A percentile compares a stretch with the other conserved stretches of the same genome.
Evolutionary conservation across 2,329 filamentous ascomycete genomes (phyloP).

Genomic region (Penicillium sp.): DNA sequence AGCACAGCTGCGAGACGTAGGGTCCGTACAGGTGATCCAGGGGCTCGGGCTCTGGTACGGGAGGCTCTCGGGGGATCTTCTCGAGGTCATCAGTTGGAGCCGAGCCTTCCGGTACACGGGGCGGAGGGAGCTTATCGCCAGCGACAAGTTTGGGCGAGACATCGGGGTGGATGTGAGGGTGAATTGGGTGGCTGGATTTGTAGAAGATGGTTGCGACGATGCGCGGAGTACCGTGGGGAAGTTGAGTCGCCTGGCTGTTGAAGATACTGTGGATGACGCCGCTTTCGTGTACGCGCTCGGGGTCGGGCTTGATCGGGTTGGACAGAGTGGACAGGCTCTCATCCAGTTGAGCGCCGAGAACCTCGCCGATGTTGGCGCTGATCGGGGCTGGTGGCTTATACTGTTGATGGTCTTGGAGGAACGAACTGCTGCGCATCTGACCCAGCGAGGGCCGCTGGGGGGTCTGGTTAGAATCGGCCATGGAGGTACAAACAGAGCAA

Average conservation of each 20-base stretch:
- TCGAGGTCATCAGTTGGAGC: constrained; percentile 56
- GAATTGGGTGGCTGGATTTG: constrained; percentile 47
- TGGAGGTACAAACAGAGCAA: constrained; percentile 13
- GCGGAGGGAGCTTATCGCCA: constrained; percentile 46
- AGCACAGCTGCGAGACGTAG: constrained; percentile 59
- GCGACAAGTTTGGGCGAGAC: constrained; percentile 40
- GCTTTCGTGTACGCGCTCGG: constrained; percentile 48
- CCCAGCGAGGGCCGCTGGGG: constrained; percentile 49
- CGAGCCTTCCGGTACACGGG: constrained; percentile 49
- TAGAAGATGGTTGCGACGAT: constrained; percentile 56
- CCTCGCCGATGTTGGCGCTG: constrained; percentile 41
- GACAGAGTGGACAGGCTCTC: constrained; percentile 35
- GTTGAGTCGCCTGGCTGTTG: constrained; percentile 43
- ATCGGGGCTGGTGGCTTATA: constrained; percentile 46
- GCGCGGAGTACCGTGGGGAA: constrained; percentile 46
- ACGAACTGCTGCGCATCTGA: constrained; percentile 49
- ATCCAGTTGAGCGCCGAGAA: constrained; percentile 38
- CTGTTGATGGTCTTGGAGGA: constrained; percentile 54
- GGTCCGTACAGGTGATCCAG: constrained; percentile 60
- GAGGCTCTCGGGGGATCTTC: constrained; percentile 59
- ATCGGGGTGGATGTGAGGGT: constrained; percentile 55
- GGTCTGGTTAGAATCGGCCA: constrained; percentile 35
- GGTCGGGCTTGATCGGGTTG: constrained; percentile 45
- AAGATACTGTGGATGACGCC: constrained; percentile 53
- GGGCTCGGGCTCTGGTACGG: constrained; percentile 57